Conservation (phyloP, 495 filamentous ascomycete genomes). For the Chaetomium fimeti region DNA sequence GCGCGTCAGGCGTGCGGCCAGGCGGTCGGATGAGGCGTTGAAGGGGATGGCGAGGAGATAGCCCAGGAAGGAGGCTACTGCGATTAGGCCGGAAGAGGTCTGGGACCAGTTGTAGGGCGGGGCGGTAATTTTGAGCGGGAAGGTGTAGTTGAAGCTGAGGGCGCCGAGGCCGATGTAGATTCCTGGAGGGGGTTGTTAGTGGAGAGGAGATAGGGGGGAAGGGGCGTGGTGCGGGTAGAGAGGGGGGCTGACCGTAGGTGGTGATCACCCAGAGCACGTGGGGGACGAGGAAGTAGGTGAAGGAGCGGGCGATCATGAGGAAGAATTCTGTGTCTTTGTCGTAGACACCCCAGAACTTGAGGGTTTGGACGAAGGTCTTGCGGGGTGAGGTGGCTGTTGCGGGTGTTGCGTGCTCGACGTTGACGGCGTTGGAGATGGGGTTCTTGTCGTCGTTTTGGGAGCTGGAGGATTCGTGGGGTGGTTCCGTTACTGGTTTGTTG, state of each 20-base stretch:
- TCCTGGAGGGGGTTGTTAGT: constrained; percentile 32
- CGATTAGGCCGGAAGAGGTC: constrained; percentile 57
- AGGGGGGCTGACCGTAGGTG: constrained; percentile 44
- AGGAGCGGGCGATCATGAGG: constrained; percentile 53
- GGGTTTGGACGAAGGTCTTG: constrained; percentile 48
- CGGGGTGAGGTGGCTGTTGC: constrained; percentile 34
- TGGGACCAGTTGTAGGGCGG: constrained; percentile 59
- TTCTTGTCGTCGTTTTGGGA: constrained; percentile 31
- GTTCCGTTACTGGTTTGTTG: constrained; percentile 18
- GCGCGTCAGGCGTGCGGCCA: constrained; percentile 56
- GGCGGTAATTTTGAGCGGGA: constrained; percentile 54
- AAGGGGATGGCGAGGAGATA: constrained; percentile 57
- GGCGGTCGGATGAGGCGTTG: constrained; percentile 53
- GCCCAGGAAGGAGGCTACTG: constrained; percentile 52
- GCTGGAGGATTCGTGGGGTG: constrained; percentile 14
- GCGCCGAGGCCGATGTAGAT: constrained; percentile 60
- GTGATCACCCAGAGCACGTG: constrained; percentile 60
- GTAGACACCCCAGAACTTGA: constrained; percentile 51
- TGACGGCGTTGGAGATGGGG: constrained; percentile 10
- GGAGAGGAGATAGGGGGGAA: neutral
- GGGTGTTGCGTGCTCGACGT: constrained; percentile 21
- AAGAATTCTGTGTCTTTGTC: constrained; percentile 56
- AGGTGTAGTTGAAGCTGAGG: constrained; percentile 59
- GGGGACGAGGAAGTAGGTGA: constrained; percentile 58
- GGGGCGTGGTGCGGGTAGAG: no score